phyloP scores from a whole-genome alignment of 73 alveolate species.

The Tetrahymena malaccensis region DNA sequence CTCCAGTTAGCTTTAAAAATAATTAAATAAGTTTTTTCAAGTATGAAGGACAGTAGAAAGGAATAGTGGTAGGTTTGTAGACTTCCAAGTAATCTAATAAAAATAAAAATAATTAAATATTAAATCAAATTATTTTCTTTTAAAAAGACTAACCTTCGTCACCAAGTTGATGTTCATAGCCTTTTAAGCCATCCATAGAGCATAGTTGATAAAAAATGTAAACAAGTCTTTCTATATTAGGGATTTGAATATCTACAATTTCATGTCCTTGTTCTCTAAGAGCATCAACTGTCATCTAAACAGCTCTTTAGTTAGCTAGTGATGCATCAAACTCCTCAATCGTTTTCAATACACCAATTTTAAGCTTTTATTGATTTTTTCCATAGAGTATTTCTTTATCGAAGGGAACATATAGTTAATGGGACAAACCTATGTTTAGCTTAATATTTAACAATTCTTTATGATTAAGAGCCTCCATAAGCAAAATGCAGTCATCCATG shows the following conservation, averaged over 20 bases:
- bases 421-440: background rate
- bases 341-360: constrained; percentile 57
- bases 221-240: background rate
- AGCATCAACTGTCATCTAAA: constrained; percentile 7
- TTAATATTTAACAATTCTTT: background rate
- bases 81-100: background rate
- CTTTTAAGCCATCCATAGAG: background rate
- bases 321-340: constrained; percentile 2
- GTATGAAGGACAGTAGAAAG: background rate
- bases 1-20: background rate
- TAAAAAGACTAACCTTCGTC: background rate
- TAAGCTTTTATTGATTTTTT: background rate
- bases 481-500: background rate
- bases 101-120: background rate
- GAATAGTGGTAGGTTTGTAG: background rate
- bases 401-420: background rate
- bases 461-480: background rate
- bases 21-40: background rate
- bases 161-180: background rate
- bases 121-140: background rate
- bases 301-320: constrained; percentile 39
- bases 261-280: constrained; percentile 40
- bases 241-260: constrained; percentile 18
- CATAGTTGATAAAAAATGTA: background rate
- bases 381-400: background rate